Evolutionary conservation across 1,284 basidiomycete species (phyloP), one percentile per base, ranked within the genome.

Genomic region (Fistulina hepatica): DNA sequence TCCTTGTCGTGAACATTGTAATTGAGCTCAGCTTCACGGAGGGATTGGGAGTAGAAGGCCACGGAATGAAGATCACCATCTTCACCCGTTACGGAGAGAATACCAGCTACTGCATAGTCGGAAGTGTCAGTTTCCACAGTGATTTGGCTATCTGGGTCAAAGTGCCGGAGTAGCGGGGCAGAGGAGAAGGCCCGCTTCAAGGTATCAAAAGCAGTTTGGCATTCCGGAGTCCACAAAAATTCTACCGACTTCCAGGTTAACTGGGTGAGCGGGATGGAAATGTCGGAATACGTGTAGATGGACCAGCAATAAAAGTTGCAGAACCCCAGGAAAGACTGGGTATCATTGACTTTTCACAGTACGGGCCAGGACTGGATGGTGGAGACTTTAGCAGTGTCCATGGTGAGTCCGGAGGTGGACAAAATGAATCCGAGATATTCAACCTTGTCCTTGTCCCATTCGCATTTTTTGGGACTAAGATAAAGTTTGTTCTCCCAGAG

Each of bases 1-100:
- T 67, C 63, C 42, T 66, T 62, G 46, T 67, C 54, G 39, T 64
- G 55, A 13, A n/a, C 54, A 11, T 55, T 49, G 44, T 65, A 69
- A 42, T 69, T 69, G 6, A 53, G 39, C 41, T 70, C 58, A 0
- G 60, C 44, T 0, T 52, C 35, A 2, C 34, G 27, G n/a, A 66
- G 43, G 11, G 48, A 53, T 2, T 49, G 42, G 6, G 58, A 63
- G 20, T 54, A 45, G 46, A 60, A 63, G 0, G 50, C 55, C 2
- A 64, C 44, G 6, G 61, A 61, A 23, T 49, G 48, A 15, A 51
- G 42, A 11, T 49, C 41, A 7, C 44, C 34, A 21, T 44, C 33
- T 12, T 32, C 15, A 13, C 24, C 23, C 2, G 16, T 27, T 16
- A 43, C 41, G 5, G 49, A 52, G 6, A 48, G 33, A 32, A 56